Conservation (phyloP, 2,329 filamentous ascomycete species). For the Trichoderma semiorbis region DNA sequence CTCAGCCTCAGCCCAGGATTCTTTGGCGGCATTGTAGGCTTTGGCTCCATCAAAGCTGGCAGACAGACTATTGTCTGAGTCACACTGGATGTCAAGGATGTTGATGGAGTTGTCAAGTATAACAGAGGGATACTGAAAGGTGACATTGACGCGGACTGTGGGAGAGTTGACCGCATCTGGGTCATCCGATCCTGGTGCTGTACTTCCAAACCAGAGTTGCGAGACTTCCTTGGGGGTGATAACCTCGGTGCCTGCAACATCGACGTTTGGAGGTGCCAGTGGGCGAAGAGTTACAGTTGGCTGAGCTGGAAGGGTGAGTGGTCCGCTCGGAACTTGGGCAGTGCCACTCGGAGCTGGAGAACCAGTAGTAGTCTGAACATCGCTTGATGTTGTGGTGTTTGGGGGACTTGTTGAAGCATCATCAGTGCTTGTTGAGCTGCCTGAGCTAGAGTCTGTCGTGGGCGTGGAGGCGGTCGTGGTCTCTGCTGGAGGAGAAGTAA, state of each 20-base stretch:
- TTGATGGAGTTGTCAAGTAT: slow-evolving; percentile 5
- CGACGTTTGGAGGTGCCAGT: not conserved
- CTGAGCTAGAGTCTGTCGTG: not conserved
- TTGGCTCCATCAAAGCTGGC: not conserved
- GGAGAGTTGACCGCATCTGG: not conserved
- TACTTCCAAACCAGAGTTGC: not conserved
- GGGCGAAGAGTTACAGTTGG: not conserved
- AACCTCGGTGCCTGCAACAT: not conserved
- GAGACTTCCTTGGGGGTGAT: not conserved
- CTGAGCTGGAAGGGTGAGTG: not conserved
- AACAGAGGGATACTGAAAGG: slow-evolving; percentile 3
- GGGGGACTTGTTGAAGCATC: not conserved
- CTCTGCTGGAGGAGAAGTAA: not conserved
- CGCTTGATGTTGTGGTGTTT: not conserved
- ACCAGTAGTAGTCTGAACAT: not conserved
- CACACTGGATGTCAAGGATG: not conserved
- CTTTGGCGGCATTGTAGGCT: not conserved
- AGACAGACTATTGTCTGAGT: not conserved
- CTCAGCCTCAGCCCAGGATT: not conserved
- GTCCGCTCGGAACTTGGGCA: not conserved
- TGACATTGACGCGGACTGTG: not conserved
- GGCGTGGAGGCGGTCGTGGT: not conserved
- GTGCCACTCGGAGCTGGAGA: not conserved
- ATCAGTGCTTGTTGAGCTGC: not conserved
- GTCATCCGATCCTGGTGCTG: not conserved